Conservation (phyloP, 805 yeast species). For the Groenewaldozyma salmanticensis region DNA sequence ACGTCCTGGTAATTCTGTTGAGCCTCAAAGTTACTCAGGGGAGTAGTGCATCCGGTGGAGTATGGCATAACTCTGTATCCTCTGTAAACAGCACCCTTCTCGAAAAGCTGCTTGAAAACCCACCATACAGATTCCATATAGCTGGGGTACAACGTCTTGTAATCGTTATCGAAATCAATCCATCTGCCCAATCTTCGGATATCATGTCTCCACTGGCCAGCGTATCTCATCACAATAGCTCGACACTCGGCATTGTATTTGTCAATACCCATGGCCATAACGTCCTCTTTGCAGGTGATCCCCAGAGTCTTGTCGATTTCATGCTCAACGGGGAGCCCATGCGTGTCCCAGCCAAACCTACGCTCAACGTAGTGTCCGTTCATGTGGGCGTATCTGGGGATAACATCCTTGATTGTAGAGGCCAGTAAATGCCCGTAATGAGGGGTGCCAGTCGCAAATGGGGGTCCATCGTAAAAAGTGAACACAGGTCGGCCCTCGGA, state of each 20-base stretch:
- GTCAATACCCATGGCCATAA: slow-evolving; percentile 85
- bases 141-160: slow-evolving; percentile 88
- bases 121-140: slow-evolving; percentile 99
- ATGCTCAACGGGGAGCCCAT: slow-evolving; percentile 97
- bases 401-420: slow-evolving; percentile 93
- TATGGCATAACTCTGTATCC: slow-evolving; percentile 98
- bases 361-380: slow-evolving; percentile 93
- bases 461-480: slow-evolving; percentile 97
- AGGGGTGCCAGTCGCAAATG: slow-evolving; percentile 99
- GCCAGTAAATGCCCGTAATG: slow-evolving; percentile 97
- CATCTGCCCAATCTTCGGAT: slow-evolving; percentile 95
- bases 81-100: slow-evolving; percentile 83
- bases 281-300: slow-evolving; percentile 89
- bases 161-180: slow-evolving; percentile 98
- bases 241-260: slow-evolving; percentile 93
- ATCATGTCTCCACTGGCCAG: slow-evolving; percentile 88
- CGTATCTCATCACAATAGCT: slow-evolving; percentile 94
- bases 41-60: slow-evolving; percentile 95
- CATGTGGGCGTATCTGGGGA: slow-evolving; percentile 97
- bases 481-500: slow-evolving; percentile 81
- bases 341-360: slow-evolving; percentile 99
- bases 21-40: slow-evolving; percentile 95
- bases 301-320: slow-evolving; percentile 97
- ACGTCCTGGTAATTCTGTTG: slow-evolving; percentile 98
- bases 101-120: slow-evolving; percentile 85